Evolutionary conservation across 208 protist species (phyloP).

Genomic region (Acanthamoeba pearcei): DNA sequence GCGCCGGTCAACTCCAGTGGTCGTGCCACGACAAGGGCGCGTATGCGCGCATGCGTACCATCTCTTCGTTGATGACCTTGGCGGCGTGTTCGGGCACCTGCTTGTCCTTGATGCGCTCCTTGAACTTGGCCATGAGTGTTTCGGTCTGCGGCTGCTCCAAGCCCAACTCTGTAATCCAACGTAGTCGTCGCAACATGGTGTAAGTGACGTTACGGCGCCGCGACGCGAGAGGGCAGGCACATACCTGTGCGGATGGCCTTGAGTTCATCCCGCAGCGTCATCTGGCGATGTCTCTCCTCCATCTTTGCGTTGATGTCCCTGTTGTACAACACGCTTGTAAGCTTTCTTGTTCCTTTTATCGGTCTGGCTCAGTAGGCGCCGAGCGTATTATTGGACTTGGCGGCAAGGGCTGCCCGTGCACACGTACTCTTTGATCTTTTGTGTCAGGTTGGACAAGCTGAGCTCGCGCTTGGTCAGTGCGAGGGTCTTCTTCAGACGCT

Average conservation of each 20-base stretch:
- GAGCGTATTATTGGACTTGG: too few relatives aligned
- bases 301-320: constrained; percentile 56
- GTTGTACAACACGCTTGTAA: background rate
- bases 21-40: too few relatives aligned
- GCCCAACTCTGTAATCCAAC: constrained; percentile 3
- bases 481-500: constrained; percentile 46
- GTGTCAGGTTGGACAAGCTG: constrained; percentile 30
- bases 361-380: background rate
- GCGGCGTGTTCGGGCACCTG: constrained; percentile 46
- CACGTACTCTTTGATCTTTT: constrained; percentile 60
- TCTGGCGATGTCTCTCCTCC: constrained; percentile 56
- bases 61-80: constrained; percentile 79
- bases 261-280: constrained; percentile 47
- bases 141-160: constrained; percentile 64
- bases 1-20: background rate
- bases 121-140: constrained; percentile 71
- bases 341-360: background rate
- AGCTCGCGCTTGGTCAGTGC: constrained; percentile 44
- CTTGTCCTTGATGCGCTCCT: constrained; percentile 23
- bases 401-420: background rate
- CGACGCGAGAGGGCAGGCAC: too few relatives aligned
- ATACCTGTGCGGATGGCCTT: constrained; percentile 51
- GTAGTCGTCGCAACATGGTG: background rate
- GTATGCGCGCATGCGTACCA: background rate
- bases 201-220: too few relatives aligned